phyloP scores from a whole-genome alignment of 306 rosid genomes.

The Carpinus fangiana region DNA sequence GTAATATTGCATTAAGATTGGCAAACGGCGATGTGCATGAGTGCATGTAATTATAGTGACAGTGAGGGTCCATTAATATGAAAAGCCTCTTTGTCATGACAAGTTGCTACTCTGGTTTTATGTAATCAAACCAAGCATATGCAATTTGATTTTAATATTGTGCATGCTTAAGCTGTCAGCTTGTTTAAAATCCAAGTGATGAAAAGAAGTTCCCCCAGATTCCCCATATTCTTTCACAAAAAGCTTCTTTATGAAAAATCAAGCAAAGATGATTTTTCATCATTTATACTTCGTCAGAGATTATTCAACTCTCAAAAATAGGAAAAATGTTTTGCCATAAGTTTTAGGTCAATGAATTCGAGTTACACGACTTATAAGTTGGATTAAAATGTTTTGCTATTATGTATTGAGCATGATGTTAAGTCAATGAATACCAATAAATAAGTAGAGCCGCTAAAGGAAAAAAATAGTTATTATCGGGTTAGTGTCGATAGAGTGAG shows the following conservation, averaged over 20 bases:
- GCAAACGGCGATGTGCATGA: background rate
- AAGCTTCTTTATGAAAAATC: slow-evolving; percentile 4
- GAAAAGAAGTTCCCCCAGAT: slow-evolving; percentile 7
- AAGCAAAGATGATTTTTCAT: slow-evolving; percentile 17
- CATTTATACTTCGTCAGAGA: background rate
- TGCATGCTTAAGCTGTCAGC: slow-evolving; percentile 26
- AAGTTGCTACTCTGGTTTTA: slow-evolving; percentile 2
- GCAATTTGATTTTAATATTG: slow-evolving; percentile 23
- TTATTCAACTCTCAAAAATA: no score
- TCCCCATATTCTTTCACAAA: background rate
- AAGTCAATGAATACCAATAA: no score
- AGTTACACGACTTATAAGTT: no score
- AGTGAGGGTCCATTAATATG: background rate
- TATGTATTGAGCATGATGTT: no score
- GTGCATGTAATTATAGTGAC: slow-evolving; percentile 1
- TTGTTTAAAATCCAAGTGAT: slow-evolving; percentile 13
- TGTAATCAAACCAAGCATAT: slow-evolving; percentile 30
- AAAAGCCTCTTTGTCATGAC: slow-evolving; percentile 7
- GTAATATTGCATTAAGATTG: slow-evolving; percentile 12
- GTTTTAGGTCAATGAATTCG: no score
- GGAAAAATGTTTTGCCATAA: no score
- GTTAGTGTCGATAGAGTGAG: no score
- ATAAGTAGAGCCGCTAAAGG: no score
- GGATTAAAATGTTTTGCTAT: no score
- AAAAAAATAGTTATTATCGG: no score